A percentile compares a stretch with the other conserved stretches of the same genome.
These are phyloP conservation scores for Hypoxylon lenormandii DNA, from an alignment of 495 filamentous ascomycete genomes.

Conservation along the genomic window DNA sequence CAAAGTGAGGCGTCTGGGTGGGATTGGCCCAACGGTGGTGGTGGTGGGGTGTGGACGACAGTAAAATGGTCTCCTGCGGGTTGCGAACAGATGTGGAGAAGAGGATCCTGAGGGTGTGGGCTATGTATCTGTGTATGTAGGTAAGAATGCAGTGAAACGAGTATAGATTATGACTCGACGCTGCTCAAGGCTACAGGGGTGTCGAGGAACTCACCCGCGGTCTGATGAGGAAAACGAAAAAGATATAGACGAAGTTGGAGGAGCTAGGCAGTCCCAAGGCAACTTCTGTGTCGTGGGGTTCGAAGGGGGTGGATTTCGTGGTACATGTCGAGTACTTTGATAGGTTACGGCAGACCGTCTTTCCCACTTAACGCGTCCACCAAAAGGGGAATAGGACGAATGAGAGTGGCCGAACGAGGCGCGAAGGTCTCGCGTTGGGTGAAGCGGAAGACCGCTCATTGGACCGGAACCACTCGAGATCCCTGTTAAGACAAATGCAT, in stretches of 20 bases:
- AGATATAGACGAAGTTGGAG: conserved; percentile 34
- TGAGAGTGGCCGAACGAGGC: conserved; percentile 31
- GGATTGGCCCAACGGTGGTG: conserved; percentile 44
- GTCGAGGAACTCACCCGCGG: conserved; percentile 10
- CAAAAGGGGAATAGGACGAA: conserved; percentile 43
- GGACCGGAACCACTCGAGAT: conserved; percentile 50
- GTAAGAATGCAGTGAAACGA: conserved; percentile 42
- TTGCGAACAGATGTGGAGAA: conserved; percentile 37
- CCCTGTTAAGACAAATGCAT: conserved; percentile 49
- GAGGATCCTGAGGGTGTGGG: conserved; percentile 29
- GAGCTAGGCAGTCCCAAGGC: conserved; percentile 22
- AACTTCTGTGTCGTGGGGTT: conserved; percentile 7
- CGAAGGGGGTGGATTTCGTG: neutral
- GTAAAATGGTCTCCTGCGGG: conserved; percentile 31
- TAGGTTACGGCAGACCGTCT: conserved; percentile 9
- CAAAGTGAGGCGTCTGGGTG: conserved; percentile 56
- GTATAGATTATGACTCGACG: conserved; percentile 44
- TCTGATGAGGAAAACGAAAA: conserved; percentile 6
- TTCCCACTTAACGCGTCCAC: conserved; percentile 50
- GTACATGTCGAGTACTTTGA: conserved; percentile 34
- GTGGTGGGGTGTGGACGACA: conserved; percentile 32
- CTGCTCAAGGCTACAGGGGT: conserved; percentile 32
- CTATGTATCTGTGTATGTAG: conserved; percentile 2
- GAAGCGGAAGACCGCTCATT: conserved; percentile 52
- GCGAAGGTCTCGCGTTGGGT: conserved; percentile 37